phyloP scores from a whole-genome alignment of 1,139 yeast genomes.

The Yamadazyma diddensiae region DNA sequence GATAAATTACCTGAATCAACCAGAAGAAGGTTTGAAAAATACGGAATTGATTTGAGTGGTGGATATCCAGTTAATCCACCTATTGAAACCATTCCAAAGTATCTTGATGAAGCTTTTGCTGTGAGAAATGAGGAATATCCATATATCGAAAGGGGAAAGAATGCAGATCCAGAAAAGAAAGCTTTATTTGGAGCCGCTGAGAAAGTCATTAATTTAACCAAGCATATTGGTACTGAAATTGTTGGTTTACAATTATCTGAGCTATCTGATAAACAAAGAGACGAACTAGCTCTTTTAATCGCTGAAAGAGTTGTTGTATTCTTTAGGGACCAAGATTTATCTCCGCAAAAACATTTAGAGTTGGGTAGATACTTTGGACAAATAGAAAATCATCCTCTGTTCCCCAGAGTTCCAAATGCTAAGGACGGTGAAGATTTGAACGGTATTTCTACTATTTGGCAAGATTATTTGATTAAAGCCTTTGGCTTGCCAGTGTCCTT shows the following conservation, averaged over 20 bases:
- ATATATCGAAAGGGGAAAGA: constrained; percentile 45
- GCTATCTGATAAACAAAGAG: constrained; percentile 48
- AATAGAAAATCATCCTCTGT: constrained; percentile 43
- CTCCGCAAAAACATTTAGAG: constrained; percentile 45
- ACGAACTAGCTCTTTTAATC: constrained; percentile 44
- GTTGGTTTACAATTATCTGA: constrained; percentile 51
- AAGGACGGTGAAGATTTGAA: constrained; percentile 16
- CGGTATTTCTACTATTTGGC: constrained; percentile 56
- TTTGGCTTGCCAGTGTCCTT: constrained; percentile 22
- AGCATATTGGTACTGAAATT: constrained; percentile 55
- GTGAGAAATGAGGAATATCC: constrained; percentile 40
- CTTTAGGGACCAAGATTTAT: constrained; percentile 41
- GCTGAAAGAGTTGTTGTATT: constrained; percentile 45
- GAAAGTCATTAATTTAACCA: constrained; percentile 46
- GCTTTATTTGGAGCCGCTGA: constrained; percentile 50
- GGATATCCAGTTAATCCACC: constrained; percentile 32
- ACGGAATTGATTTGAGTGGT: constrained; percentile 27
- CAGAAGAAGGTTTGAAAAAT: constrained; percentile 24
- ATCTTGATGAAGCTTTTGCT: constrained; percentile 48
- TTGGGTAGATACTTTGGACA: constrained; percentile 43
- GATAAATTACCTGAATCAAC: constrained; percentile 18
- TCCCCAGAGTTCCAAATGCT: constrained; percentile 28
- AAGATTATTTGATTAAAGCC: constrained; percentile 32
- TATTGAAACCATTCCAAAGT: constrained; percentile 40
- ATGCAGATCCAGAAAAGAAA: constrained; percentile 54